These are phyloP conservation scores for Zygoascus sp. DNA, from an alignment of 1,139 yeast genomes.

Conservation along the genomic window DNA sequence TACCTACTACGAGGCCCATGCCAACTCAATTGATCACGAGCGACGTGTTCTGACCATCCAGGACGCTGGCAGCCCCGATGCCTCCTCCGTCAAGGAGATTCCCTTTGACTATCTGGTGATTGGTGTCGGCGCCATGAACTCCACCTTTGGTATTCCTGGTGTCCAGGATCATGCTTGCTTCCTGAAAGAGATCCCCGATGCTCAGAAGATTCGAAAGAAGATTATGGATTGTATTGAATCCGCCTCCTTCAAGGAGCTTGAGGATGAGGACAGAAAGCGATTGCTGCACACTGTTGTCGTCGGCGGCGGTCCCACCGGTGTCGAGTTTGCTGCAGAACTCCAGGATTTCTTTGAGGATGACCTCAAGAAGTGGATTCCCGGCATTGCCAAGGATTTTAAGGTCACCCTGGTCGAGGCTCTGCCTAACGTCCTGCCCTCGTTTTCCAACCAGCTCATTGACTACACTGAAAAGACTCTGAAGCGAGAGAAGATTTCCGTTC, in stretches of 20 bases:
- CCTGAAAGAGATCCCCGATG: slow-evolving; percentile 82
- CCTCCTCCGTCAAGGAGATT: slow-evolving; percentile 23
- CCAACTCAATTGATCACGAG: slow-evolving; percentile 71
- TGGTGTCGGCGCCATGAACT: slow-evolving; percentile 90
- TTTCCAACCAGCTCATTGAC: slow-evolving; percentile 75
- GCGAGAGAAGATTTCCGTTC: slow-evolving; percentile 72
- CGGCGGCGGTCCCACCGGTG: slow-evolving; percentile 98
- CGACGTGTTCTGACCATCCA: slow-evolving; percentile 56
- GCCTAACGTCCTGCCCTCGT: slow-evolving; percentile 85
- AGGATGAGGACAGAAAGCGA: slow-evolving; percentile 74
- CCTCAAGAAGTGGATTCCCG: slow-evolving; percentile 83
- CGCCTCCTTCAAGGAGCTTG: slow-evolving; percentile 70
- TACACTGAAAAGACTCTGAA: slow-evolving; percentile 80
- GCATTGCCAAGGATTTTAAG: slow-evolving; percentile 70
- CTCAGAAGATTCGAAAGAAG: slow-evolving; percentile 68
- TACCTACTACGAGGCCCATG: slow-evolving; percentile 85
- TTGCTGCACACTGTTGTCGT: slow-evolving; percentile 80
- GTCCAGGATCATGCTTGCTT: slow-evolving; percentile 82
- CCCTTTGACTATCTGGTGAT: slow-evolving; percentile 76
- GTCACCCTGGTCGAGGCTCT: slow-evolving; percentile 86
- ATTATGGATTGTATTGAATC: slow-evolving; percentile 79
- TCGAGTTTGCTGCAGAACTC: slow-evolving; percentile 91
- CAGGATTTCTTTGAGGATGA: slow-evolving; percentile 94
- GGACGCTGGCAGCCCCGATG: slow-evolving; percentile 32
- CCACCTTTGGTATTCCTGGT: slow-evolving; percentile 91